These are phyloP conservation scores for Dactylellina drechsleri DNA, from an alignment of 2,329 filamentous ascomycete genomes.

Conservation along the genomic window DNA sequence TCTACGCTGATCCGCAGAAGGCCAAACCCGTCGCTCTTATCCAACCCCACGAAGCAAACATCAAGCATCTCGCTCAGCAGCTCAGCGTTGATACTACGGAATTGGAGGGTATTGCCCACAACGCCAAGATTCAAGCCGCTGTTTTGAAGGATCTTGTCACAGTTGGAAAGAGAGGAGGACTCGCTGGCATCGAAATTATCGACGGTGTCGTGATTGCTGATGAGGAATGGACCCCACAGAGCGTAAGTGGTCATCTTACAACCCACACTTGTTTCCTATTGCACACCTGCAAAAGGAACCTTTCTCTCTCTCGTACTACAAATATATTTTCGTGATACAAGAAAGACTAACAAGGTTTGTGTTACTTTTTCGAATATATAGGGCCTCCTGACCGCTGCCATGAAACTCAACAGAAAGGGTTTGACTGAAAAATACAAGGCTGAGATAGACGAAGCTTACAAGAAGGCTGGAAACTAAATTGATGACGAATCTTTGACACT, in stretches of 20 bases:
- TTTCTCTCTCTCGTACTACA: no score
- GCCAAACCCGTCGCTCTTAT: constrained; percentile 85
- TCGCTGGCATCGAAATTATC: constrained; percentile 78
- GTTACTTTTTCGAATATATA: constrained; percentile 61
- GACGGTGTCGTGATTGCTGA: constrained; percentile 80
- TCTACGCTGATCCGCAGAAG: constrained; percentile 80
- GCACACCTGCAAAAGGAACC: no score
- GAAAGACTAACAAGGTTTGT: constrained; percentile 49
- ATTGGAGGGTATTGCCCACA: constrained; percentile 74
- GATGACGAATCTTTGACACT: constrained; percentile 2
- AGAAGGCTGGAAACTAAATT: constrained; percentile 52
- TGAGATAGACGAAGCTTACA: constrained; percentile 71
- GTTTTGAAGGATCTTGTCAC: constrained; percentile 77
- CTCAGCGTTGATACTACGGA: constrained; percentile 72
- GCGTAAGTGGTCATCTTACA: constrained; percentile 70
- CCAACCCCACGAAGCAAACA: constrained; percentile 72
- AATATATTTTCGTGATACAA: background rate
- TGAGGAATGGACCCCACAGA: constrained; percentile 87
- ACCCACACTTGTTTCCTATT: background rate
- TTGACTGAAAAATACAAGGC: constrained; percentile 72
- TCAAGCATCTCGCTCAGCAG: constrained; percentile 70
- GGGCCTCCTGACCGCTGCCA: constrained; percentile 74
- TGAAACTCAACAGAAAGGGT: constrained; percentile 77
- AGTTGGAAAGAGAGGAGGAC: constrained; percentile 72
- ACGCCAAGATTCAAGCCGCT: constrained; percentile 71